A percentile compares a stretch with the other conserved stretches of the same genome.
Evolutionary conservation across 352 stramenopile species (phyloP).

Genomic region (Pythium folliculosum): DNA sequence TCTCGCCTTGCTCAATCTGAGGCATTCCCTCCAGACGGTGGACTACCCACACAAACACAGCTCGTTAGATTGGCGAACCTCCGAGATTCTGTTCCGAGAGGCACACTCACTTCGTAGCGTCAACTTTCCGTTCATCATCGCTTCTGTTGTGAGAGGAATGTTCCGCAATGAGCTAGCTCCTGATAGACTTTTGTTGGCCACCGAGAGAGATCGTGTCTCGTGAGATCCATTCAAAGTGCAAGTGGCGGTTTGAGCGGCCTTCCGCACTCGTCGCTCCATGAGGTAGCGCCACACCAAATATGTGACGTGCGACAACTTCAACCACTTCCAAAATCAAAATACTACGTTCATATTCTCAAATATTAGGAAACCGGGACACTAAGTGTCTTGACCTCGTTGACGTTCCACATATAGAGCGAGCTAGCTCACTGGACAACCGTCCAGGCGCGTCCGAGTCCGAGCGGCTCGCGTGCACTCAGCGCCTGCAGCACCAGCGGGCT

Average conservation of each 20-base stretch:
- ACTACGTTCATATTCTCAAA: neutral
- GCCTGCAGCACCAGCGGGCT: neutral
- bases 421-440: no score
- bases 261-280: neutral
- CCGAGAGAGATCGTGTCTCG: no score
- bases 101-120: conserved; percentile 11
- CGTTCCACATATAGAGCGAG: no score
- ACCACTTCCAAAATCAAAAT: neutral
- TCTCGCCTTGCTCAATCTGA: conserved; percentile 22
- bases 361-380: neutral
- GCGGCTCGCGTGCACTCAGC: neutral
- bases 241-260: conserved; percentile 5
- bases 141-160: neutral
- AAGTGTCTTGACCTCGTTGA: no score
- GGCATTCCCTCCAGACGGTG: conserved; percentile 13
- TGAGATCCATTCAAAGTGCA: conserved; percentile 4
- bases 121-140: conserved; percentile 20
- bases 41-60: conserved; percentile 6
- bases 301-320: conserved; percentile 21
- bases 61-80: no score
- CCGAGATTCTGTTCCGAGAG: no score
- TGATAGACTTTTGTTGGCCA: no score
- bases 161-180: neutral
- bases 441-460: no score
- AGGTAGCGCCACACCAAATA: neutral